A percentile compares a stretch with the other conserved stretches of the same genome.
Evolutionary conservation across 2,329 filamentous ascomycete genomes (phyloP).

Genomic region (Teratosphaeria destructans): DNA sequence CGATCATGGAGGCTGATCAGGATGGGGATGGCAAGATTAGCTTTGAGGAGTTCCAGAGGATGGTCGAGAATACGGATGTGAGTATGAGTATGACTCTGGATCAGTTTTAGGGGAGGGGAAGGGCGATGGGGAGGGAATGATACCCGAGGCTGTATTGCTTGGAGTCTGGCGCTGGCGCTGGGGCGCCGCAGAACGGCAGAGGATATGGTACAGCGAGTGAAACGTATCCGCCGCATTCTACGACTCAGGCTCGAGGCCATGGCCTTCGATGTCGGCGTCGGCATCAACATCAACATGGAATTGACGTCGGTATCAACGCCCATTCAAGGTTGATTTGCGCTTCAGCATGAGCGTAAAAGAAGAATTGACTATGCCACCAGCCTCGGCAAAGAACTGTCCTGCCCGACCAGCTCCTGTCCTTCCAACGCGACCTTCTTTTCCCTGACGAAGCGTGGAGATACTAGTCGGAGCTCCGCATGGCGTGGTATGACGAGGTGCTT

Average conservation of each 20-base stretch:
- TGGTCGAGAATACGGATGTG: constrained; percentile 88
- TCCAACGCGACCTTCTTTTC: too few relatives aligned
- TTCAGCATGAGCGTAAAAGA: too few relatives aligned
- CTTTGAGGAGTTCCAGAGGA: constrained; percentile 97
- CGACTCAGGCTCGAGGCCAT: not conserved
- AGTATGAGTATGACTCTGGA: constrained; percentile 56
- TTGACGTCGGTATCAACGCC: too few relatives aligned
- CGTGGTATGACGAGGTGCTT: too few relatives aligned
- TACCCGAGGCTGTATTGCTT: not conserved
- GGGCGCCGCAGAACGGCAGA: not conserved
- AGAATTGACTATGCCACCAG: too few relatives aligned
- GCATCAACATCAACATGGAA: too few relatives aligned
- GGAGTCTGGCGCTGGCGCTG: not conserved
- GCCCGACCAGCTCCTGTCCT: too few relatives aligned
- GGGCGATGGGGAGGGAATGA: not conserved
- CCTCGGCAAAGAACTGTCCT: too few relatives aligned
- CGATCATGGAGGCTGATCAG: constrained; percentile 97
- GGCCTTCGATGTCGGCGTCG: not conserved
- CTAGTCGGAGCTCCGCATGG: too few relatives aligned
- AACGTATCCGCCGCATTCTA: not conserved
- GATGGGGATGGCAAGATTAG: constrained; percentile 96
- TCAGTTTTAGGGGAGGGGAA: not conserved
- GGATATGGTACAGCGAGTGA: not conserved
- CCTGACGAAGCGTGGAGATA: too few relatives aligned
- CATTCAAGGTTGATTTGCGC: too few relatives aligned